phyloP scores from a whole-genome alignment of 129 eudicot genomes.

The Gnaphalium uliginosum region DNA sequence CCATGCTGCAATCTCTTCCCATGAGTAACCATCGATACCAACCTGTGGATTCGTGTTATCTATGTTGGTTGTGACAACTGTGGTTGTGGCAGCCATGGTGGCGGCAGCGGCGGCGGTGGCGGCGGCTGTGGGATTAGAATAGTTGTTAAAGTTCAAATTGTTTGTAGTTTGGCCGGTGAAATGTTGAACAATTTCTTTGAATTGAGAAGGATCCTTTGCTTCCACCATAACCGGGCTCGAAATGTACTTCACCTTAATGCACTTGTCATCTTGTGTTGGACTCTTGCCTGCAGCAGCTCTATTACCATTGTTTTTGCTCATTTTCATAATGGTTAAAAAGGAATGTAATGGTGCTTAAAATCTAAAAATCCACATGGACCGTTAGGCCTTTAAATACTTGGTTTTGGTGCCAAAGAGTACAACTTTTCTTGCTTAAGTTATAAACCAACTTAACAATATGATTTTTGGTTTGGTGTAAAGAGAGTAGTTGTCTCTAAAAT shows the following conservation, averaged over 20 bases:
- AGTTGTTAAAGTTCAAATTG: not conserved
- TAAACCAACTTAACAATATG: not conserved
- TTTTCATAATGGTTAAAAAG: not conserved
- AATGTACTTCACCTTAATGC: constrained; percentile 54
- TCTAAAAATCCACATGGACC: not conserved
- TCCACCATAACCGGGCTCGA: constrained; percentile 52
- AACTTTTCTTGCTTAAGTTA: not conserved
- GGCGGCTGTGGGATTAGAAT: constrained; percentile 11
- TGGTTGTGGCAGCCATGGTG: not conserved
- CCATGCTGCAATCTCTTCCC: constrained; percentile 30
- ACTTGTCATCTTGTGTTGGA: constrained; percentile 18
- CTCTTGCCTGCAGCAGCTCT: constrained; percentile 24
- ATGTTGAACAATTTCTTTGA: constrained; percentile 50
- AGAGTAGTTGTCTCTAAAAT: not conserved
- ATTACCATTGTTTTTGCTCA: constrained; percentile 13
- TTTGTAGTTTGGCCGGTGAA: constrained; percentile 41
- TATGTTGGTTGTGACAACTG: not conserved
- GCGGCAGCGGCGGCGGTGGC: not conserved
- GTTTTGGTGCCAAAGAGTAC: constrained; percentile 15
- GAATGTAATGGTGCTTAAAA: not conserved
- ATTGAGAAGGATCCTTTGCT: constrained; percentile 51
- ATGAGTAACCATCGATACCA: constrained; percentile 23
- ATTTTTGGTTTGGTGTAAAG: not conserved
- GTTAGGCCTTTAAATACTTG: constrained; percentile 26
- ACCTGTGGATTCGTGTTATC: constrained; percentile 2